Evolutionary conservation across 352 stramenopile genomes (phyloP).

Genomic region (Halophytophthora polymorphica): DNA sequence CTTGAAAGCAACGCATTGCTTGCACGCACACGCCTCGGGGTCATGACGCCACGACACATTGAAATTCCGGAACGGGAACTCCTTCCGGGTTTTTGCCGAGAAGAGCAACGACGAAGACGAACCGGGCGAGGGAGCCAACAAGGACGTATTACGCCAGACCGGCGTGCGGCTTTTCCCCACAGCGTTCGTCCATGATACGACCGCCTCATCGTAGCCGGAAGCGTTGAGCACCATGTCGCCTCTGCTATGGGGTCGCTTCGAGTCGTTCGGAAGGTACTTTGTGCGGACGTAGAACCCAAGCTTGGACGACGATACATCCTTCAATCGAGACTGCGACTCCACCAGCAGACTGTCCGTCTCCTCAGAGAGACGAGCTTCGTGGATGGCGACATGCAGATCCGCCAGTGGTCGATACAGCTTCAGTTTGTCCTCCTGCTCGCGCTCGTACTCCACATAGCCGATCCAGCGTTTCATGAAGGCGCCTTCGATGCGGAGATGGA

Average conservation of each 20-base stretch:
- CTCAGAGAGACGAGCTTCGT: conserved; percentile 61
- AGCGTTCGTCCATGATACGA: conserved; percentile 70
- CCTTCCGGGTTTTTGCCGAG: conserved; percentile 53
- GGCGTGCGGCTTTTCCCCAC: conserved; percentile 56
- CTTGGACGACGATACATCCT: conserved; percentile 59
- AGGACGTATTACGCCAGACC: conserved; percentile 45
- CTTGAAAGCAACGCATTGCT: conserved; percentile 39
- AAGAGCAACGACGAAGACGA: conserved; percentile 20
- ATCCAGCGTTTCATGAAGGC: conserved; percentile 69
- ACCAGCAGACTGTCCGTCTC: conserved; percentile 53
- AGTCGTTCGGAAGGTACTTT: conserved; percentile 80
- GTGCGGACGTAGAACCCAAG: conserved; percentile 69
- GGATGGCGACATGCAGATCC: conserved; percentile 64
- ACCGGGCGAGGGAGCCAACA: conserved; percentile 2
- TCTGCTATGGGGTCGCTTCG: conserved; percentile 33
- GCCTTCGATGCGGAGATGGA: conserved; percentile 64
- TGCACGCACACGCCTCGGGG: conserved; percentile 39
- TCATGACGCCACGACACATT: conserved; percentile 78
- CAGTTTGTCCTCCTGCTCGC: conserved; percentile 65
- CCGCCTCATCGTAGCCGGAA: conserved; percentile 59
- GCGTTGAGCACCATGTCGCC: conserved; percentile 62
- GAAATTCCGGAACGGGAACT: conserved; percentile 72
- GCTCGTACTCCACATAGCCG: conserved; percentile 74
- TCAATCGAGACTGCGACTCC: conserved; percentile 57
- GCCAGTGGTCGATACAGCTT: conserved; percentile 75